phyloP scores from a whole-genome alignment of 805 yeast genomes.

The Trichomonascus vanleenenianus region DNA sequence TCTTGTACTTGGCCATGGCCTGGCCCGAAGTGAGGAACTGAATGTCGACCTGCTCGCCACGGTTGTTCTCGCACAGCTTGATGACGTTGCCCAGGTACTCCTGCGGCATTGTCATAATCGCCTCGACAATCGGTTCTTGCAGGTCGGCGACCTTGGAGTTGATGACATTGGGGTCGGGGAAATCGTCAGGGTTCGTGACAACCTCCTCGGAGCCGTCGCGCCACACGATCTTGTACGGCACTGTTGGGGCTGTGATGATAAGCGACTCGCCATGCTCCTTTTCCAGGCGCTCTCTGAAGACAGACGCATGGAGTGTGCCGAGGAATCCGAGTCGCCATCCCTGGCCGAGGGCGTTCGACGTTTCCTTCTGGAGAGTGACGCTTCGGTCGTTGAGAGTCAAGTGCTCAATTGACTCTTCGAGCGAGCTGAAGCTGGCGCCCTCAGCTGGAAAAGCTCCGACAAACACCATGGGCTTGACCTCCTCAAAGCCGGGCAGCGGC shows the following conservation, averaged over 20 bases:
- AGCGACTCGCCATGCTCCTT: constrained; percentile 91
- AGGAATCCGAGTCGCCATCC: constrained; percentile 97
- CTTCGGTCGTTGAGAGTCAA: constrained; percentile 87
- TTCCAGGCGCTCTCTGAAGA: constrained; percentile 83
- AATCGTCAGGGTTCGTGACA: constrained; percentile 86
- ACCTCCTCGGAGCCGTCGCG: constrained; percentile 55
- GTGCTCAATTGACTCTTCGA: constrained; percentile 86
- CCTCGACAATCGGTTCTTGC: constrained; percentile 85
- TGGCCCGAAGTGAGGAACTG: constrained; percentile 75
- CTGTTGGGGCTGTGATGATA: constrained; percentile 92
- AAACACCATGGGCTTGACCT: constrained; percentile 96
- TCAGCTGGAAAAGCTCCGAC: constrained; percentile 98
- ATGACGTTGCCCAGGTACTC: constrained; percentile 86
- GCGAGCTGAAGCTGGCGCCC: constrained; percentile 77
- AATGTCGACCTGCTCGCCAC: constrained; percentile 78
- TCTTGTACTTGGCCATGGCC: constrained; percentile 65
- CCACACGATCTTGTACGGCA: constrained; percentile 75
- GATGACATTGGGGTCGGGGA: constrained; percentile 51
- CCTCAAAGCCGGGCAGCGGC: constrained; percentile 91
- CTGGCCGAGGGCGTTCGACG: constrained; percentile 90
- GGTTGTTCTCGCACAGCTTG: constrained; percentile 70
- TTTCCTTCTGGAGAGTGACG: constrained; percentile 80
- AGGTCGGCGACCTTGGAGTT: constrained; percentile 38
- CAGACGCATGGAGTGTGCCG: constrained; percentile 93
- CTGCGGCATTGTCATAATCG: constrained; percentile 81